These are phyloP conservation scores for Beverwykella pulmonaria DNA, from an alignment of 495 filamentous ascomycete genomes.

Conservation along the genomic window DNA sequence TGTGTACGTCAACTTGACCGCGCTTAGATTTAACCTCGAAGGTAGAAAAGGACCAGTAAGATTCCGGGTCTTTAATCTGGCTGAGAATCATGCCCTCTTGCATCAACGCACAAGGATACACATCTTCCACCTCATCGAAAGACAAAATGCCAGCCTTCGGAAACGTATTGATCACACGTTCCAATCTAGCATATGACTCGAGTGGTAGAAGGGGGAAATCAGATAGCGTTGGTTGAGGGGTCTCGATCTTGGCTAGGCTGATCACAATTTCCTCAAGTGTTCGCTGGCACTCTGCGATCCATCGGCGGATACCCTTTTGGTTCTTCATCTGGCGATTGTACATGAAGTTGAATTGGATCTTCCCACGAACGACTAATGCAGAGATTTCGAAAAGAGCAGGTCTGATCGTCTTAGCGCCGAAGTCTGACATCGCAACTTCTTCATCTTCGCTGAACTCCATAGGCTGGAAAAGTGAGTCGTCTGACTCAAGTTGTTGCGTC, in stretches of 20 bases:
- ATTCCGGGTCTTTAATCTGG: slow-evolving; percentile 52
- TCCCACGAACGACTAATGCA: slow-evolving; percentile 31
- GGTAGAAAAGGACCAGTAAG: slow-evolving; percentile 54
- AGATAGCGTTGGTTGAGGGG: slow-evolving; percentile 37
- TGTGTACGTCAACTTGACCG: slow-evolving; percentile 45
- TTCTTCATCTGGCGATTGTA: slow-evolving; percentile 43
- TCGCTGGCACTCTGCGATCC: slow-evolving; percentile 41
- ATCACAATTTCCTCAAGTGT: slow-evolving; percentile 27
- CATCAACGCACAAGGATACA: slow-evolving; percentile 52
- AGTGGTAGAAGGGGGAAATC: slow-evolving; percentile 44
- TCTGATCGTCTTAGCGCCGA: slow-evolving; percentile 27
- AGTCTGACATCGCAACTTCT: slow-evolving; percentile 49
- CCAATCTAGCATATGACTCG: slow-evolving; percentile 35
- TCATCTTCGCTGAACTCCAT: slow-evolving; percentile 24
- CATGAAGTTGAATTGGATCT: slow-evolving; percentile 40
- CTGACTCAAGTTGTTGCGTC: slow-evolving; percentile 48
- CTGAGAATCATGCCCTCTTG: slow-evolving; percentile 54
- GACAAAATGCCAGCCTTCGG: slow-evolving; percentile 21
- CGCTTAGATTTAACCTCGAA: slow-evolving; percentile 49
- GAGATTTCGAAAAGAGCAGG: slow-evolving; percentile 37
- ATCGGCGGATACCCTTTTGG: slow-evolving; percentile 43
- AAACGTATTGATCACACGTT: slow-evolving; percentile 30
- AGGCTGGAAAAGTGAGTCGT: slow-evolving; percentile 41
- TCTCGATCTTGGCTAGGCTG: slow-evolving; percentile 14
- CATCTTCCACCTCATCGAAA: slow-evolving; percentile 46